Evolutionary conservation across 257 asterid species (phyloP).

Genomic region (Thymus quinquecostatus): DNA sequence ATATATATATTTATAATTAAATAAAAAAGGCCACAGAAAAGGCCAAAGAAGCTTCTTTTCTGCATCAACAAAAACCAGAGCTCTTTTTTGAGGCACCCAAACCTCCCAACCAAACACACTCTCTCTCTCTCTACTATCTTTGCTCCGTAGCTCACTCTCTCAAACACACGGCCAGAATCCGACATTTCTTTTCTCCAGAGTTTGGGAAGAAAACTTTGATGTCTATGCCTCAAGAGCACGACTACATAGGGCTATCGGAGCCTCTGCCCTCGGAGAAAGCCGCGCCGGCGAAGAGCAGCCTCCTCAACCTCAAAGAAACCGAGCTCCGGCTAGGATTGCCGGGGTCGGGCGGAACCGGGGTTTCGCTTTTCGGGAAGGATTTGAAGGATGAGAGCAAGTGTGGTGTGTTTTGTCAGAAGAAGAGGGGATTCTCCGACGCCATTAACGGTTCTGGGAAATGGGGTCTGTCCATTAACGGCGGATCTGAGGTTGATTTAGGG

Average conservation of each 20-base stretch:
- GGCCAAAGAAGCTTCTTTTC: slow-evolving; percentile 59
- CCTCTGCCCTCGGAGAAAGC: slow-evolving; percentile 44
- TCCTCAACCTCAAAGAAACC: slow-evolving; percentile 60
- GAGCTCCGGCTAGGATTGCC: slow-evolving; percentile 90
- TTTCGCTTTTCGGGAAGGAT: slow-evolving; percentile 62
- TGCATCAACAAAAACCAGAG: slow-evolving; percentile 49
- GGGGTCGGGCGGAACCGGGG: slow-evolving; percentile 53
- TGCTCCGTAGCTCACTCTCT: slow-evolving; percentile 15
- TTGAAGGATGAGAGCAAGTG: slow-evolving; percentile 48
- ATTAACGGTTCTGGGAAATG: slow-evolving; percentile 74
- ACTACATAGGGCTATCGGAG: slow-evolving; percentile 71
- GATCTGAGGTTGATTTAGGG: slow-evolving; percentile 56
- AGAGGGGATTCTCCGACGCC: slow-evolving; percentile 78
- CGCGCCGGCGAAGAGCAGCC: slow-evolving; percentile 32
- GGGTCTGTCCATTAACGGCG: slow-evolving; percentile 60
- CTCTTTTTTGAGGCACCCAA: slow-evolving; percentile 43
- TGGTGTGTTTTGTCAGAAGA: slow-evolving; percentile 59
- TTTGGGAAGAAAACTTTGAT: slow-evolving; percentile 30
- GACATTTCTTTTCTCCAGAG: background rate
- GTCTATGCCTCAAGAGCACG: slow-evolving; percentile 66
- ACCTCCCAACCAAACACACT: slow-evolving; percentile 12
- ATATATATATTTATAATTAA: background rate
- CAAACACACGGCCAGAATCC: background rate
- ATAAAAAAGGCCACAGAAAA: slow-evolving; percentile 38
- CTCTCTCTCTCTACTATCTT: slow-evolving; percentile 32